Evolutionary conservation across 495 filamentous ascomycete genomes (phyloP).

Genomic region (Penicillium paradoxum): DNA sequence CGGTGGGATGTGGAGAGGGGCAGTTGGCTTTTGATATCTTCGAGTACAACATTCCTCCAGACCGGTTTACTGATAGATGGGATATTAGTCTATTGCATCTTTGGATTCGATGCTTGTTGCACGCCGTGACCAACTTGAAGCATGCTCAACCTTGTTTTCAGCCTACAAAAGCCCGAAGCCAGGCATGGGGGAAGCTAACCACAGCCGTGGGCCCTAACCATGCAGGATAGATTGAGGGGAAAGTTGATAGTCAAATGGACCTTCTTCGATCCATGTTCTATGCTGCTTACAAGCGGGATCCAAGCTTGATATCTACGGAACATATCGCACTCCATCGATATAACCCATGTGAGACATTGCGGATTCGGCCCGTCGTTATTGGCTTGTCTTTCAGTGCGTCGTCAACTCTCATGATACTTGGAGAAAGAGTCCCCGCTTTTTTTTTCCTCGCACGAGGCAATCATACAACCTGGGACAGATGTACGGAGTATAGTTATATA

Average conservation of each 20-base stretch:
- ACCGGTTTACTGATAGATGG: background rate
- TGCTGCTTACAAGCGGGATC: background rate
- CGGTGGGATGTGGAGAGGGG: conserved; percentile 32
- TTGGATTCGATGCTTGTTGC: background rate
- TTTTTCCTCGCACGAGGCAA: background rate
- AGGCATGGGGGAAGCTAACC: background rate
- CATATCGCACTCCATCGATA: background rate
- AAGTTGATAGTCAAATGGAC: background rate
- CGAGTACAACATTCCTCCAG: background rate
- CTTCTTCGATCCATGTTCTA: background rate
- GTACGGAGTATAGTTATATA: too few species aligned
- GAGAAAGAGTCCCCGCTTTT: background rate
- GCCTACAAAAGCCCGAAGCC: background rate
- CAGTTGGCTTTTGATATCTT: conserved; percentile 5
- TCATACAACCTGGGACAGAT: background rate
- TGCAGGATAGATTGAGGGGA: background rate
- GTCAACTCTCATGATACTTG: background rate
- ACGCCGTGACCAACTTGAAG: background rate
- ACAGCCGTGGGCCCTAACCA: background rate
- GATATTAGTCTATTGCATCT: background rate
- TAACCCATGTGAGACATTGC: background rate
- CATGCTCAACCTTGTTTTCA: background rate
- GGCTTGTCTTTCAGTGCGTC: background rate
- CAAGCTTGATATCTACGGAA: background rate
- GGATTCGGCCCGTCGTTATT: background rate